Percentiles rank a stretch among this genome's conserved stretches.
Evolutionary conservation across 2,329 filamentous ascomycete genomes (phyloP).

Genomic region (Diaporthe aspalathi): DNA sequence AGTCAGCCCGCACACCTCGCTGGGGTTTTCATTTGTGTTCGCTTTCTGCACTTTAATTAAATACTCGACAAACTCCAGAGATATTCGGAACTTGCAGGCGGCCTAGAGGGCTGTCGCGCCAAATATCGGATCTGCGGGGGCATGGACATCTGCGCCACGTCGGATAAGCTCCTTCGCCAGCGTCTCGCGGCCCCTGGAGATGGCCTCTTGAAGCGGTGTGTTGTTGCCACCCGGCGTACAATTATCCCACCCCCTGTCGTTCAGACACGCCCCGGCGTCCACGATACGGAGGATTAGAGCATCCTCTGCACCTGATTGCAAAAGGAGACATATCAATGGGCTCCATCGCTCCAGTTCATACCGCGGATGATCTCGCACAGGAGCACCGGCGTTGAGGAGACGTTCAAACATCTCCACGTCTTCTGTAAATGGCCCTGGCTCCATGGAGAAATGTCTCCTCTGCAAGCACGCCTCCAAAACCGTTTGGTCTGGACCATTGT

Average conservation of each 20-base stretch:
- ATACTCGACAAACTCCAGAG: background rate
- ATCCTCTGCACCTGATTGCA: background rate
- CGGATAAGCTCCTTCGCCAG: background rate
- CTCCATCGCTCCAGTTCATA: background rate
- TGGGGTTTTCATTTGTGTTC: background rate
- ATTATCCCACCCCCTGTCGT: background rate
- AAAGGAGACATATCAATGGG: background rate
- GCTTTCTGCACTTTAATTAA: background rate
- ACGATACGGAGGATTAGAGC: background rate
- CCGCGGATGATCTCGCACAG: background rate
- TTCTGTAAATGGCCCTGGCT: no score
- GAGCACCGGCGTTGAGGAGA: background rate
- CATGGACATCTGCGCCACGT: background rate
- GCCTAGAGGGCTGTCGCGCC: background rate
- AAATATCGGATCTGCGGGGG: rapidly evolving
- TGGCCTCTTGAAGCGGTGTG: background rate
- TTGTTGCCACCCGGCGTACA: no score
- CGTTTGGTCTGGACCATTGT: background rate
- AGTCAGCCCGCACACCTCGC: background rate
- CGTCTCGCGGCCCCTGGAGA: rapidly evolving
- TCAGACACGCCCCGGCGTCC: background rate
- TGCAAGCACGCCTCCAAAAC: background rate
- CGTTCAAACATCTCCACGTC: background rate
- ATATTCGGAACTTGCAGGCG: rapidly evolving
- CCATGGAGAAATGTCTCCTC: no score